These are phyloP conservation scores for Sphenostylis stenocarpa DNA, from an alignment of 306 rosid genomes.

Conservation along the genomic window DNA sequence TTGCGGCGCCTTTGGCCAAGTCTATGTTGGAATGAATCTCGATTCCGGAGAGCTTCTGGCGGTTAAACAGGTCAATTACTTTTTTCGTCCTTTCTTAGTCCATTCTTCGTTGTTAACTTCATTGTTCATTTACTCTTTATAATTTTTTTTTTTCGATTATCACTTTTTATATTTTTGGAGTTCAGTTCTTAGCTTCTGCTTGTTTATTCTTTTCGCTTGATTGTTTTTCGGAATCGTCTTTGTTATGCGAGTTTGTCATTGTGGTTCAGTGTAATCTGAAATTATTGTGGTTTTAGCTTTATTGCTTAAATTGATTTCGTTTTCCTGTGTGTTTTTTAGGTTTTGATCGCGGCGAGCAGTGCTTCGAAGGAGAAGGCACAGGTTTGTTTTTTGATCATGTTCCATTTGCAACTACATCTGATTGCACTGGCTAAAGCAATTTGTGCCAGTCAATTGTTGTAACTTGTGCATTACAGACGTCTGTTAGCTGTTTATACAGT, in stretches of 20 bases:
- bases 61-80: constrained; percentile 74
- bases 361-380: constrained; percentile 95
- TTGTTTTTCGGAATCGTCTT: constrained; percentile 1
- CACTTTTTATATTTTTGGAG: background rate
- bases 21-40: constrained; percentile 99
- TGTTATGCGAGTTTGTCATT: background rate
- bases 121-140: background rate
- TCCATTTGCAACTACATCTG: background rate
- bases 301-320: constrained; percentile 19
- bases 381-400: constrained; percentile 50
- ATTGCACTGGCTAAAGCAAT: constrained; percentile 7
- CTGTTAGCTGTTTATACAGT: background rate
- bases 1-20: constrained; percentile 98
- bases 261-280: background rate
- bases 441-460: background rate
- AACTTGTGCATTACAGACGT: background rate
- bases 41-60: constrained; percentile 99
- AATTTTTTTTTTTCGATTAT: background rate
- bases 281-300: constrained; percentile 1
- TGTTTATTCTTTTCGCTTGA: constrained; percentile 12
- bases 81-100: background rate
- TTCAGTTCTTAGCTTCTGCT: constrained; percentile 9
- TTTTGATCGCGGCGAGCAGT: constrained; percentile 72
- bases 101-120: background rate
- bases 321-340: constrained; percentile 52